Evolutionary conservation across 129 eudicot genomes (phyloP).

Genomic region (Helianthus tuberosus): DNA sequence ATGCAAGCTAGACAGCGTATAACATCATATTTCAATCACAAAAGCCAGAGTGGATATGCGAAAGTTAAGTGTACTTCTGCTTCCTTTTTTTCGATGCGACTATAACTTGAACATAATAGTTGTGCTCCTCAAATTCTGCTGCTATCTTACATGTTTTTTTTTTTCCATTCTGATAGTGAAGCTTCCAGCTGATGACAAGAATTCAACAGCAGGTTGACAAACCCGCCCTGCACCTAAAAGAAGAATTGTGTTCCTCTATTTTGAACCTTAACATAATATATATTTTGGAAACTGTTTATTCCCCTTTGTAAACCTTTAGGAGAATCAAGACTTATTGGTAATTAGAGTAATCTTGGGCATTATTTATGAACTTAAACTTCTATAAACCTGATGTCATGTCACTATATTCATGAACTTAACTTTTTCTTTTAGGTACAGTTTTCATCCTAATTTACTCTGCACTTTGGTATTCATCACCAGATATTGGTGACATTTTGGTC

Average conservation of each 20-base stretch:
- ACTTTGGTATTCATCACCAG: no score
- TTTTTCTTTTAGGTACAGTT: background rate
- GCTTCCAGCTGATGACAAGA: conserved; percentile 67
- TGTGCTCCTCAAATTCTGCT: conserved; percentile 51
- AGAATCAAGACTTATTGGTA: background rate
- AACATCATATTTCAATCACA: no score
- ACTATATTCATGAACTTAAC: background rate
- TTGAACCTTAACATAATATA: conserved; percentile 34
- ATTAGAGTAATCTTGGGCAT: background rate
- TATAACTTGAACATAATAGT: conserved; percentile 61
- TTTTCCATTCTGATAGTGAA: conserved; percentile 46
- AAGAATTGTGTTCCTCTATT: conserved; percentile 57
- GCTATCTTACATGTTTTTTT: conserved; percentile 44
- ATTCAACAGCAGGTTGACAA: conserved; percentile 91
- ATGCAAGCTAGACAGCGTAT: no score
- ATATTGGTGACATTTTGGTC: no score
- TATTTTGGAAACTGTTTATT: background rate
- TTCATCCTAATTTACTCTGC: no score
- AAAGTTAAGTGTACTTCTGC: conserved; percentile 67
- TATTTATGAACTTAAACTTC: background rate
- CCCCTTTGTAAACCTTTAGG: background rate
- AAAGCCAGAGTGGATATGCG: background rate
- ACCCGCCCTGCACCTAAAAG: conserved; percentile 95
- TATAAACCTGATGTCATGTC: background rate
- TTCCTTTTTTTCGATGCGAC: conserved; percentile 71